Base-by-base conservation (phyloP, 495 filamentous ascomycete genomes). In the Neurospora sp. region DNA sequence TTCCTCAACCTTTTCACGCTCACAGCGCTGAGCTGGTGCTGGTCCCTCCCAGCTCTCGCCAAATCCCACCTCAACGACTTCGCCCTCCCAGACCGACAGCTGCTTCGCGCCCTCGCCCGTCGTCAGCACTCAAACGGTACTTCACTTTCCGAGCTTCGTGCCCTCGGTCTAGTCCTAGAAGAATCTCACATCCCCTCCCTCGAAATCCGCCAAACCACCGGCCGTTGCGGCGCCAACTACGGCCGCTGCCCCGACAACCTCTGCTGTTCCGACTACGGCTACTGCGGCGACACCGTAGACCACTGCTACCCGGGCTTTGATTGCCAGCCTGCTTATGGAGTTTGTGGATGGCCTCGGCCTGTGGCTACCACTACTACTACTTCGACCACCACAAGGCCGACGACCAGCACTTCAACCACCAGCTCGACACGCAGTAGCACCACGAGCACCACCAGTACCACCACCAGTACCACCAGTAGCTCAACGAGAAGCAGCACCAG, bases 231-330 rank as follows among this genome's bases (percentile, higher is more conserved):
- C 0, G 31, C 71, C 16, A 40, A 71, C 27, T 35, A 44, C 31
- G 79, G 76, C 9, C 74, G 71, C 12, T 82, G 80, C 72, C 69
- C 75, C 1, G 73, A 68, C 14, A 68, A 74, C 53, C 74, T 69
- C 72, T 86, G 84, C 76, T 87, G 82, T 74, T 81, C 79, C 71
- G 79, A 83, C 71, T 82, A 84, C 74, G 84, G 86, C 27, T 88
- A 78, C 75, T 88, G 87, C 75, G 88, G 87, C 44, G 78, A 81
- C 44, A 77, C 79, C 18, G 72, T 77, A 35, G 80, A 81, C 70
- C 88, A 88, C 72, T 90, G 88, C 77, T 81, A 82, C 16, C 79
- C 79, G 11, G 72, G 77, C 3, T 79, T 82, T 48, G 85, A 85
- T 31, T 89, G 88, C 72, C 88, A 89, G 78, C 27, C 79, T 3